These are phyloP conservation scores for Lepidium africanum DNA, from an alignment of 345 rosid species.

Conservation along the genomic window DNA sequence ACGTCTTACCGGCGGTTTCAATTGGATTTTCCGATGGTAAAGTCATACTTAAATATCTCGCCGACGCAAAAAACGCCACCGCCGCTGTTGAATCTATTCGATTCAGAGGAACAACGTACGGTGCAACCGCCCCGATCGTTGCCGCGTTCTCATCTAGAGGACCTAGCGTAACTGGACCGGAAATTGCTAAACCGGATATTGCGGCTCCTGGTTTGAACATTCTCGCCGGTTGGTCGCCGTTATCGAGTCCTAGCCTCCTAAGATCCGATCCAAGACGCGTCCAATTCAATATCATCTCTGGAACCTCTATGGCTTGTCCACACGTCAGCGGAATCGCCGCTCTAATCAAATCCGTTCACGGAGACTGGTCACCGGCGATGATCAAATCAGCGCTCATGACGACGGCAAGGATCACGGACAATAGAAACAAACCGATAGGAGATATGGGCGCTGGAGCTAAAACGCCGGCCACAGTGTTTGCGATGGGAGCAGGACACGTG, in stretches of 20 bases:
- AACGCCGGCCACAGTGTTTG: slow-evolving; percentile 41
- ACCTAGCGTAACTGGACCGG: slow-evolving; percentile 47
- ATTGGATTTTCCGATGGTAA: slow-evolving; percentile 46
- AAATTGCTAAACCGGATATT: slow-evolving; percentile 67
- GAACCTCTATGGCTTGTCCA: slow-evolving; percentile 90
- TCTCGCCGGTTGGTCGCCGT: slow-evolving; percentile 75
- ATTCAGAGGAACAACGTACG: slow-evolving; percentile 51
- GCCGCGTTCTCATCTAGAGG: slow-evolving; percentile 85
- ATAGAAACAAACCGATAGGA: slow-evolving; percentile 27
- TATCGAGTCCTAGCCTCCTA: slow-evolving; percentile 38
- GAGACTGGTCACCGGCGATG: slow-evolving; percentile 77
- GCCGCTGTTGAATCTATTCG: slow-evolving; percentile 38
- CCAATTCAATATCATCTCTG: slow-evolving; percentile 58
- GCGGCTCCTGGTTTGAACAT: slow-evolving; percentile 78
- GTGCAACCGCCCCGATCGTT: slow-evolving; percentile 51
- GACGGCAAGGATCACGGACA: slow-evolving; percentile 53
- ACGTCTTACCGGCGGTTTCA: slow-evolving; percentile 50
- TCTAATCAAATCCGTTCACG: slow-evolving; percentile 52
- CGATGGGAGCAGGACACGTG: slow-evolving; percentile 58
- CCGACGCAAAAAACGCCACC: slow-evolving; percentile 26
- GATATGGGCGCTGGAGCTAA: slow-evolving; percentile 28
- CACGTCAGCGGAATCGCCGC: slow-evolving; percentile 77
- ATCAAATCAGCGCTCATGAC: slow-evolving; percentile 90
- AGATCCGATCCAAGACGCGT: slow-evolving; percentile 51
- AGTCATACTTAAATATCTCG: slow-evolving; percentile 33